Conservation (phyloP, 1,139 yeast genomes). For the Diutina rugosa region DNA sequence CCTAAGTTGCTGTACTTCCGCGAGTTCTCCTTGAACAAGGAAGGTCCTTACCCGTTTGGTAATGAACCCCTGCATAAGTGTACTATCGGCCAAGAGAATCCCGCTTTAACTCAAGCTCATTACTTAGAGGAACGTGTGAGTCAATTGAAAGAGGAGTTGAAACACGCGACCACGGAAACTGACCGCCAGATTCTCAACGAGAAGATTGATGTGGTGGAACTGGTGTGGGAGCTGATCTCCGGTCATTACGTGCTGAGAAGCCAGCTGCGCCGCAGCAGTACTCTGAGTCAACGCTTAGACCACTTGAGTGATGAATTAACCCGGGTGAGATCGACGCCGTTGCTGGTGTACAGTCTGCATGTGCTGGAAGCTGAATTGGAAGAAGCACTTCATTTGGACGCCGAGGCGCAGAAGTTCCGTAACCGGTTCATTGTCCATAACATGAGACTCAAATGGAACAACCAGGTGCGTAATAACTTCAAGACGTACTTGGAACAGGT, state of each 20-base stretch:
- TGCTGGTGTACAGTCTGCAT: background rate
- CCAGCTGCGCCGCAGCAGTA: background rate
- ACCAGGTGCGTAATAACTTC: conserved; percentile 47
- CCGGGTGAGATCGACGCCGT: background rate
- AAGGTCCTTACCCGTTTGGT: conserved; percentile 56
- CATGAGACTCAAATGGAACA: conserved; percentile 71
- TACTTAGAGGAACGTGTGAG: conserved; percentile 22
- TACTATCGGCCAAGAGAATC: conserved; percentile 28
- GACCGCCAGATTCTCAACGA: background rate
- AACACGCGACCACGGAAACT: conserved; percentile 6
- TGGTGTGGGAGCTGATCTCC: background rate
- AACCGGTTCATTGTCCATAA: conserved; percentile 75
- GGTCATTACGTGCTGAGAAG: background rate
- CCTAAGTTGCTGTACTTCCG: conserved; percentile 72
- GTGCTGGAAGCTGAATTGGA: background rate
- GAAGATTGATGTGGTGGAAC: conserved; percentile 1
- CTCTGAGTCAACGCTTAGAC: background rate
- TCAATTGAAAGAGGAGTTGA: conserved; percentile 33
- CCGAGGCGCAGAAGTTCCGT: conserved; percentile 26
- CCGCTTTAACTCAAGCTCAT: background rate
- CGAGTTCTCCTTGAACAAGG: conserved; percentile 36
- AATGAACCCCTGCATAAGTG: conserved; percentile 58
- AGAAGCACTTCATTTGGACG: background rate
- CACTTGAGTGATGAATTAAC: background rate
- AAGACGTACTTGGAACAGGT: conserved; percentile 50